Evolutionary conservation across 768 basidiomycete genomes (phyloP).

Genomic region (Tylopilus felleus): DNA sequence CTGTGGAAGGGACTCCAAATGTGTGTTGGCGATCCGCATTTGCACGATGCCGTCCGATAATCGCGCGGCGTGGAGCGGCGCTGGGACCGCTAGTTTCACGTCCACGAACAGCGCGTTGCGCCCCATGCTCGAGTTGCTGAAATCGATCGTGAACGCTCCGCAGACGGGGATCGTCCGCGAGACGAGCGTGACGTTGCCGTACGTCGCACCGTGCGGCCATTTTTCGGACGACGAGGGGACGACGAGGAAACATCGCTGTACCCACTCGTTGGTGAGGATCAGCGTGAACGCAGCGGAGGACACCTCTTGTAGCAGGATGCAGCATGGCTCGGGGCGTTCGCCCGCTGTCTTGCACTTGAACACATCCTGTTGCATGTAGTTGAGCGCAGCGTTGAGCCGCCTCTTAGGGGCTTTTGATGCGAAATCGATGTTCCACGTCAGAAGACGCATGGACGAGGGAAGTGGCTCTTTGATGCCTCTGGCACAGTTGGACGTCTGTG

Average conservation of each 20-base stretch:
- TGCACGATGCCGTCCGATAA: slow-evolving; percentile 38
- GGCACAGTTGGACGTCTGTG: slow-evolving; percentile 35
- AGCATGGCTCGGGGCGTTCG: slow-evolving; percentile 53
- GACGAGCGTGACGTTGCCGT: slow-evolving; percentile 72
- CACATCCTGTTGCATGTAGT: slow-evolving; percentile 52
- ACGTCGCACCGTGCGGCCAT: slow-evolving; percentile 50
- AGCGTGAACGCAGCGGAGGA: slow-evolving; percentile 39
- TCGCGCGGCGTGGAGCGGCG: slow-evolving; percentile 29
- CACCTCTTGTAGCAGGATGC: slow-evolving; percentile 72
- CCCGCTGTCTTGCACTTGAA: slow-evolving; percentile 41
- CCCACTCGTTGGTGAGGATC: slow-evolving; percentile 59
- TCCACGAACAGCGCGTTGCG: slow-evolving; percentile 60
- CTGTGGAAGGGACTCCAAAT: slow-evolving; percentile 59
- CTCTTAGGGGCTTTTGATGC: slow-evolving; percentile 32
- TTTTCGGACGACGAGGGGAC: slow-evolving; percentile 50
- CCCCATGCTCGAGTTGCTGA: slow-evolving; percentile 45
- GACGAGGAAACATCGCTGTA: slow-evolving; percentile 56
- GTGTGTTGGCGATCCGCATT: slow-evolving; percentile 69
- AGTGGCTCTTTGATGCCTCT: slow-evolving; percentile 33
- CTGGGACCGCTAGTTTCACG: slow-evolving; percentile 42
- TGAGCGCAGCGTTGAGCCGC: slow-evolving; percentile 48
- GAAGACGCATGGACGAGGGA: slow-evolving; percentile 48
- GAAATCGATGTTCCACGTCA: slow-evolving; percentile 76
- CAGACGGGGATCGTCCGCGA: slow-evolving; percentile 52
- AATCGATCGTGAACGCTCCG: slow-evolving; percentile 49